phyloP scores from a whole-genome alignment of 257 asterid genomes.

The Marsdenia floribunda region DNA sequence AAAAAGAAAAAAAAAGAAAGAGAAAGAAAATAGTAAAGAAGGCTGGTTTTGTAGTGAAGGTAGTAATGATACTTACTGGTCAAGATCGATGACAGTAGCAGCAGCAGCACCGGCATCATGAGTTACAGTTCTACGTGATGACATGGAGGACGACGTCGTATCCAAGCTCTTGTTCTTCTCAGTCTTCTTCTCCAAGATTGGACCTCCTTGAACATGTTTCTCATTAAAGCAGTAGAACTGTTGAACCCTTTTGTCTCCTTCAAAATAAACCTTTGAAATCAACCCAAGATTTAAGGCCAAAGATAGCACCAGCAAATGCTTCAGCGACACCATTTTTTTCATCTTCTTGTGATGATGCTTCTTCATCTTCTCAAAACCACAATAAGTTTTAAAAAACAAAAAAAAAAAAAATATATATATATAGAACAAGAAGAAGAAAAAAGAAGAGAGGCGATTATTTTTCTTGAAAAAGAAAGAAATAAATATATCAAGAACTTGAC shows the following conservation, averaged over 20 bases:
- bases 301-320: conserved; percentile 24
- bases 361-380: conserved; percentile 13
- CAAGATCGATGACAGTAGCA: conserved; percentile 45
- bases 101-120: not conserved
- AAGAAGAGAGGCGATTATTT: not conserved
- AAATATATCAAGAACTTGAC: not conserved
- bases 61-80: conserved; percentile 57
- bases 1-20: not conserved
- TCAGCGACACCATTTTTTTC: conserved; percentile 13
- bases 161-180: conserved; percentile 3
- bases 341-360: not conserved
- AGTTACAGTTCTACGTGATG: conserved; percentile 27
- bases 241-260: conserved; percentile 11
- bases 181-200: conserved; percentile 4
- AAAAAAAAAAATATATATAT: too few relatives aligned
- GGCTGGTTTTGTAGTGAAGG: not conserved
- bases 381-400: too few relatives aligned
- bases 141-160: conserved; percentile 14
- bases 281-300: conserved; percentile 29
- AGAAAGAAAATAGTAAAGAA: not conserved
- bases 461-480: not conserved
- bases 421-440: not conserved
- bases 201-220: conserved; percentile 13
- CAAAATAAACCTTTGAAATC: conserved; percentile 21
- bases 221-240: conserved; percentile 9